These are phyloP conservation scores for Rhodotorula kratochvilovae DNA, from an alignment of 768 basidiomycete species.

Conservation along the genomic window DNA sequence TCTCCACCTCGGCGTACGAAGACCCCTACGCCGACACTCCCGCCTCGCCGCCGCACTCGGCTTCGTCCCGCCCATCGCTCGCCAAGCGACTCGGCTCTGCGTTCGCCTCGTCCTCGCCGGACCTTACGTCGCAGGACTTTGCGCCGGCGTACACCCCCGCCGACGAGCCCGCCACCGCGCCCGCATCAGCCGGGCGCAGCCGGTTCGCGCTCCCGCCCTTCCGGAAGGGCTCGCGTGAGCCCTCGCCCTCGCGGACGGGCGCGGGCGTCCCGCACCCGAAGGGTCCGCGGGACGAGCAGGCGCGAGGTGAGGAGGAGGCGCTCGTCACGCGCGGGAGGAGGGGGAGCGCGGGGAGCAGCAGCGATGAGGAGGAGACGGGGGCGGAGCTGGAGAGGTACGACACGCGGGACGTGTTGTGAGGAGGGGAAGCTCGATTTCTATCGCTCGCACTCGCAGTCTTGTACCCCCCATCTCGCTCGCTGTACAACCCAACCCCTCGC, in stretches of 20 bases:
- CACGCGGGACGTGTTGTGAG: constrained; percentile 12
- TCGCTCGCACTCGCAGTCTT: not conserved
- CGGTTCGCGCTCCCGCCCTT: constrained; percentile 19
- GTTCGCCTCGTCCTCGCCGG: constrained; percentile 10
- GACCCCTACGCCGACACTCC: constrained; percentile 16
- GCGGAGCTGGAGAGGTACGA: constrained; percentile 17
- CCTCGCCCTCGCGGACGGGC: not conserved
- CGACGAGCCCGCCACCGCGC: not conserved
- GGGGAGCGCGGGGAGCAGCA: not conserved
- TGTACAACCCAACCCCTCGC: not conserved
- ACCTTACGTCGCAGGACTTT: not conserved
- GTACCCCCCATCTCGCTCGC: not conserved
- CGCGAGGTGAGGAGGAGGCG: constrained; percentile 16
- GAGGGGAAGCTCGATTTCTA: rapidly evolving
- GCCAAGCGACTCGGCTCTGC: constrained; percentile 2
- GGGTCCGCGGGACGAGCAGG: constrained; percentile 23
- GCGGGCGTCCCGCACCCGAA: constrained; percentile 5
- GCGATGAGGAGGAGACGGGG: not conserved
- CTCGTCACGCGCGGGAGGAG: not conserved
- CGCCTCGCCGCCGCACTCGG: not conserved
- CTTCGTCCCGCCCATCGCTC: not conserved
- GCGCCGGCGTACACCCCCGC: not conserved
- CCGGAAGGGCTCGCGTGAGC: not conserved
- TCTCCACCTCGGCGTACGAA: constrained; percentile 9
- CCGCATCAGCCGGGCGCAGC: not conserved